phyloP scores from a whole-genome alignment of 768 basidiomycete species.

The Rhizopogon vesiculosus region DNA sequence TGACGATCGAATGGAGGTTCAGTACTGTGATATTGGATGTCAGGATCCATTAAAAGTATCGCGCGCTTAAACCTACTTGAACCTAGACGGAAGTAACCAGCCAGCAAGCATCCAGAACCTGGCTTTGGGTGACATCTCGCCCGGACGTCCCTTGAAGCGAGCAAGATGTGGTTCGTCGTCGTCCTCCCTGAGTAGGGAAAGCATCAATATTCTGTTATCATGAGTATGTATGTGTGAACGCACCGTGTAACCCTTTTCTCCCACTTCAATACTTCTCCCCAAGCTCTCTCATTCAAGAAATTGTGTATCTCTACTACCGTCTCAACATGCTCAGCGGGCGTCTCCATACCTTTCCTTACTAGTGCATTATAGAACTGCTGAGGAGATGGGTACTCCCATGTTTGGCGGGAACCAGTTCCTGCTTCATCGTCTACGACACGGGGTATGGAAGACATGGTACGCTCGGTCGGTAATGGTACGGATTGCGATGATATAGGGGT shows the following conservation, averaged over 20 bases:
- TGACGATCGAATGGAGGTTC: constrained; percentile 97
- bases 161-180: constrained; percentile 70
- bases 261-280: constrained; percentile 93
- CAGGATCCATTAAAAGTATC: background rate
- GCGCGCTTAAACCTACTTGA: constrained; percentile 59
- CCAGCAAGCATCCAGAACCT: constrained; percentile 82
- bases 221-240: background rate
- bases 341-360: constrained; percentile 95
- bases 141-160: constrained; percentile 85
- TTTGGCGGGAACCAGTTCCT: constrained; percentile 14
- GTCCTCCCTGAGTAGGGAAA: constrained; percentile 32
- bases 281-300: constrained; percentile 94
- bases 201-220: constrained; percentile 2
- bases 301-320: constrained; percentile 99
- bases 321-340: constrained; percentile 92
- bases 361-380: constrained; percentile 99
- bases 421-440: constrained; percentile 38
- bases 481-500: constrained; percentile 49
- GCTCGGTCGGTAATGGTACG: constrained; percentile 60
- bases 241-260: constrained; percentile 54
- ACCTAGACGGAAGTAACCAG: constrained; percentile 82
- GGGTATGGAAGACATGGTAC: constrained; percentile 84
- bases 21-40: constrained; percentile 41
- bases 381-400: constrained; percentile 96
- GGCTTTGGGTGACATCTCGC: constrained; percentile 93